Conservation (phyloP, 257 asterid species). For the Apocynum venetum region DNA sequence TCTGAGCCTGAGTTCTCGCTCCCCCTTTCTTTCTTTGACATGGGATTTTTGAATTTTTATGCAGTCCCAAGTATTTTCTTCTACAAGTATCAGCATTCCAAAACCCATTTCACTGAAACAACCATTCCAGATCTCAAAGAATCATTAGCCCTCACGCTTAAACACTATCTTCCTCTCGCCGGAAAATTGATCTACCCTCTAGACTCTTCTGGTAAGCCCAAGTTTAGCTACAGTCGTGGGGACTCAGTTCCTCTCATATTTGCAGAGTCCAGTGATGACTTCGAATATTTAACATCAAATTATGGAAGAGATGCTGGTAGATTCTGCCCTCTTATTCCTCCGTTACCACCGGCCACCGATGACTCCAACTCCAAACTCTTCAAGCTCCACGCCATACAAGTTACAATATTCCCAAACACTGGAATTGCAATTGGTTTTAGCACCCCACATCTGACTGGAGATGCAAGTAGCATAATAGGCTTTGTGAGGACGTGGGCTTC, state of each 20-base stretch:
- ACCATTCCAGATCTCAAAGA: slow-evolving; percentile 19
- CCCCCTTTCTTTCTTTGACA: too few relatives aligned
- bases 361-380: not conserved
- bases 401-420: slow-evolving; percentile 18
- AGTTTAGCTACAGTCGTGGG: slow-evolving; percentile 2
- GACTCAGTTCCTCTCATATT: slow-evolving; percentile 9
- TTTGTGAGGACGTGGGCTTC: slow-evolving; percentile 21
- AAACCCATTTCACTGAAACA: slow-evolving; percentile 6
- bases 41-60: too few relatives aligned
- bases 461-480: slow-evolving; percentile 10
- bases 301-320: slow-evolving; percentile 5
- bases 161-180: slow-evolving; percentile 16
- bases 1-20: too few relatives aligned
- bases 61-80: not conserved
- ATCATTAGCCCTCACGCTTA: slow-evolving; percentile 21
- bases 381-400: slow-evolving; percentile 19
- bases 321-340: slow-evolving; percentile 15
- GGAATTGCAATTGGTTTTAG: slow-evolving; percentile 22
- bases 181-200: slow-evolving; percentile 18
- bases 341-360: not conserved
- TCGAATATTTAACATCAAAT: slow-evolving; percentile 11
- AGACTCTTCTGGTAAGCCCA: slow-evolving; percentile 1
- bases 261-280: slow-evolving; percentile 6
- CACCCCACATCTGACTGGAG: slow-evolving; percentile 18
- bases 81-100: slow-evolving; percentile 12